phyloP scores from a whole-genome alignment of 139 green algal genomes.

The Tetradesmus lagerheimii region DNA sequence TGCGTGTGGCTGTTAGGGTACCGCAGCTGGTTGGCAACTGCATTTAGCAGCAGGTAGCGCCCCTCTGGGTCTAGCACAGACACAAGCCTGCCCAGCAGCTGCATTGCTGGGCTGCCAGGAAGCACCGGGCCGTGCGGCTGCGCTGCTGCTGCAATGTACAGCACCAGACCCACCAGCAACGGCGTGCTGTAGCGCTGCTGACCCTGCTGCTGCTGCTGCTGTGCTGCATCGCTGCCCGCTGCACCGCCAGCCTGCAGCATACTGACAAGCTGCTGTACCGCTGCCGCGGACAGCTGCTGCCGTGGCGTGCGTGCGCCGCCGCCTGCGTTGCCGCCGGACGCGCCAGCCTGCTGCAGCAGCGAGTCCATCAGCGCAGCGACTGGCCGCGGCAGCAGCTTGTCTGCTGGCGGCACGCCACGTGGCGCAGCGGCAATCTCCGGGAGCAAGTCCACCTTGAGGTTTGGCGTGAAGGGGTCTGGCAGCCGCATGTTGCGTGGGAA shows the following conservation, averaged over 20 bases:
- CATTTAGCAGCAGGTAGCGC: conserved; percentile 97
- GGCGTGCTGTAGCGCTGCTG: conserved; percentile 82
- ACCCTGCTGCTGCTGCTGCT: neutral
- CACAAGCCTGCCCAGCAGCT: conserved; percentile 57
- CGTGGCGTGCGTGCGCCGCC: neutral
- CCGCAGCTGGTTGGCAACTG: conserved; percentile 98
- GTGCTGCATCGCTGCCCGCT: neutral
- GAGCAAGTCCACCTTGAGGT: conserved; percentile 98
- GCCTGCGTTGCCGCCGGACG: neutral
- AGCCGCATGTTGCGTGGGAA: conserved; percentile 98
- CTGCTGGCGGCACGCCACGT: conserved; percentile 74
- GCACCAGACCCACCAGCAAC: conserved; percentile 92
- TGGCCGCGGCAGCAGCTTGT: conserved; percentile 71
- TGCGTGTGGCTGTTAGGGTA: conserved; percentile 99
- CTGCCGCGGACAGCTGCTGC: neutral
- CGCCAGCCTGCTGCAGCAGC: conserved; percentile 52
- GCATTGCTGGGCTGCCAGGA: conserved; percentile 32
- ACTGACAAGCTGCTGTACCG: conserved; percentile 14
- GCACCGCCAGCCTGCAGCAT: conserved; percentile 16
- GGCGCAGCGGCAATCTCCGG: conserved; percentile 92
- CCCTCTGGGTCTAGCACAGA: conserved; percentile 92
- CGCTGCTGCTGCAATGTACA: conserved; percentile 89
- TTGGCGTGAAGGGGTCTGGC: conserved; percentile 98
- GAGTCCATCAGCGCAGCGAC: conserved; percentile 82
- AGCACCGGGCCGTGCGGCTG: conserved; percentile 14